Evolutionary conservation across 257 asterid species (phyloP), one percentile per base, ranked within the genome.

Genomic region (Marsdenia floribunda): DNA sequence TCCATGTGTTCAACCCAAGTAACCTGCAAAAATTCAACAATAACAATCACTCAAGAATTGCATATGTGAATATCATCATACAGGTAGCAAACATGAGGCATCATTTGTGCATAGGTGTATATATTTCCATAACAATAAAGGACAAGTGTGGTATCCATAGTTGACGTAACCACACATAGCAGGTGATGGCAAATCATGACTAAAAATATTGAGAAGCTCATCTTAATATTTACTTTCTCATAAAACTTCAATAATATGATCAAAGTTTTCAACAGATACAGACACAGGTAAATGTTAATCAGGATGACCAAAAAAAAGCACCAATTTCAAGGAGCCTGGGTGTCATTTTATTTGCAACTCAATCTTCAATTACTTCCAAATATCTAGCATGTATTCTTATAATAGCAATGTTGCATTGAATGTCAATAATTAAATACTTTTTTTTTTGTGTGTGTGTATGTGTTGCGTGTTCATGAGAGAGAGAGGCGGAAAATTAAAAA

Each of bases 1-100:
- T 88, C 94, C 69, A 82, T 83, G 83, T 93, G 97, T 79, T 93
- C 97, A 72, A 91, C 70, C 98, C 97, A 93, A 13, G 85, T 87
- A 70, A 93, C 93, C 97, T 93, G 91, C 33, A 44, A 44, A 73
- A 75, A 84, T 72, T 66, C 53, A 53, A 50, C 12, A 6, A 26
- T n/a, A 47, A 2, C 61, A 13, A 54, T 69, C 57, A 75, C 11
- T 65, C 50, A 22, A 46, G 7, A n/a, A 3, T 47, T 49, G n/a
- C 21, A 68, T 40, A 35, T 69, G 35, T 35, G 72, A n/a, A 54
- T 33, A 35, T 42, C 12, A 3, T 22, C 42, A 1, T 29, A 72
- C 33, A 13, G 21, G 21, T 12, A 3, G 18, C 57, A 40, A 72
- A 19, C 2, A 57, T 13, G 15, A 16, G 0, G 33, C 33, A 29